Evolutionary conservation across 176 grass and related monocot species (phyloP), one percentile per base, ranked within the genome.

Genomic region (Lolium rigidum): DNA sequence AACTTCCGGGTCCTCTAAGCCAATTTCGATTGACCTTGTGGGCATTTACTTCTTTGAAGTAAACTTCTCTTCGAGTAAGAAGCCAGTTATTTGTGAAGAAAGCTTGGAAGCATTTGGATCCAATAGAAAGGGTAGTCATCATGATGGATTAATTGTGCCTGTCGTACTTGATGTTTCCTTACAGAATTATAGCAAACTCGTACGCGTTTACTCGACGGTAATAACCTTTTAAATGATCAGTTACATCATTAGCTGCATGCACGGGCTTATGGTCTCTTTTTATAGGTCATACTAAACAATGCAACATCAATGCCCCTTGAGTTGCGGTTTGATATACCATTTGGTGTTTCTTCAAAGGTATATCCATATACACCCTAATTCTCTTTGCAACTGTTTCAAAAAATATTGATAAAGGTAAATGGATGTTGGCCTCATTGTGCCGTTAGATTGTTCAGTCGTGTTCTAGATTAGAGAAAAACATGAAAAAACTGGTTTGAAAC

Each of bases 11-110:
- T 87, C 90, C 54, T 98, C 96, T 60, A 90, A 86, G 61, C 93
- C 91, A 77, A 93, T 98, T 83, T 98, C 96, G 64, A 98, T 98
- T 94, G 96, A 98, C 79, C 85, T 98, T 91, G 96, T 98, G 77
- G 93, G 96, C 39, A 81, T 95, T 79, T 89, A 87, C 86, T 98
- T 87, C 81, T 95, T 98, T 81, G 93, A 98, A 86, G 93, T 94
- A 73, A 93, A 95, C 80, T 98, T 98, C 81, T 98, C 93, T 74
- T 85, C 86, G 81, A 90, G 81, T 88, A 95, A 94, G 75, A 85
- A 89, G 37, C 61, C 91, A 51, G 63, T 81, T 90, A 37, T 62
- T 55, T 47, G 68, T 47, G 94, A 92, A 79, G 89, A 92, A 79
- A 86, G 25, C 61, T 55, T 58, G 63, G 87, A 78, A 82, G 78